Evolutionary conservation across 306 rosid genomes (phyloP).

Genomic region (Spatholobus suberectus): DNA sequence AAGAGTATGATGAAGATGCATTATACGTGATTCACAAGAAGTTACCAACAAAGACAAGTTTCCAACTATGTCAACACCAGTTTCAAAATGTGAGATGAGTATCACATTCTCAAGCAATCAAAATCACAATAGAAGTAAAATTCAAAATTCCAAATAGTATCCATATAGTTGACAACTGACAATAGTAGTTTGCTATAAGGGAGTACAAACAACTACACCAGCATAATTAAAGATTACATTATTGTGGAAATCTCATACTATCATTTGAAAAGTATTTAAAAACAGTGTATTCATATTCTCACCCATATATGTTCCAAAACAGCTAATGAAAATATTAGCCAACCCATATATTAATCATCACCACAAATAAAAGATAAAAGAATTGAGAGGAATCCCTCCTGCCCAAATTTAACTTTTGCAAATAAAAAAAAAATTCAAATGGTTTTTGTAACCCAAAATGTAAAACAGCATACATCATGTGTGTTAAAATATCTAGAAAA

Average conservation of each 20-base stretch:
- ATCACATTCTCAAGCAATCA: conserved; percentile 36
- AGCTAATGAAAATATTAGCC: not conserved
- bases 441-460: not conserved
- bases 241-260: not conserved
- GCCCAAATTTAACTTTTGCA: not conserved
- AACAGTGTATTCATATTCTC: conserved; percentile 7
- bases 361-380: not conserved
- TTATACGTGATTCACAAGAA: conserved; percentile 15
- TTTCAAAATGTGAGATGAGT: conserved; percentile 21
- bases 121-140: conserved; percentile 20
- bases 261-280: not conserved
- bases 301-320: not conserved
- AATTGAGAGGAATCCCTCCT: not conserved
- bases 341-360: conserved; percentile 5
- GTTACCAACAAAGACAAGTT: conserved; percentile 12
- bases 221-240: conserved; percentile 12
- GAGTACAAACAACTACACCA: conserved; percentile 4
- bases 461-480: not conserved
- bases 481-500: conserved; percentile 6
- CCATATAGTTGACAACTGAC: not conserved
- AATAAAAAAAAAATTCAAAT: not conserved
- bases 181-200: not conserved
- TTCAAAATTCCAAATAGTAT: not conserved
- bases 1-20: conserved; percentile 29
- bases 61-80: conserved; percentile 10